These are phyloP conservation scores for Cystobasidium sp. DNA, from an alignment of 1,284 basidiomycete genomes.

Conservation along the genomic window DNA sequence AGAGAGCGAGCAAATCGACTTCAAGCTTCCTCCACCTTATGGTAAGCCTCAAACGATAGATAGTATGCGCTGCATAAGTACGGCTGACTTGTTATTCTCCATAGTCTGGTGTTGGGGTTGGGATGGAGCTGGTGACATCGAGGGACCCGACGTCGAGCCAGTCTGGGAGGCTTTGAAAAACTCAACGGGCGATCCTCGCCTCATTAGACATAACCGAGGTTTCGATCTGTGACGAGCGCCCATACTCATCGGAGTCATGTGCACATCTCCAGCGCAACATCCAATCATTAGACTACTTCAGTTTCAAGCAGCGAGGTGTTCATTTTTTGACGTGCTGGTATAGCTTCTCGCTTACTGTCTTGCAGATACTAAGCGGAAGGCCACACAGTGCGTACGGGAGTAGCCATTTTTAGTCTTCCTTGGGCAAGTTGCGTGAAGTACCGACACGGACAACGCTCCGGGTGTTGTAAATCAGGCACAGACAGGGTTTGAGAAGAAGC, in stretches of 20 bases:
- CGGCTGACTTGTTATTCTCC: background rate
- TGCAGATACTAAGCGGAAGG: too few species aligned
- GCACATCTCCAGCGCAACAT: background rate
- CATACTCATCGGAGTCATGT: background rate
- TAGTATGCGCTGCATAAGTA: background rate
- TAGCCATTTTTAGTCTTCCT: too few species aligned
- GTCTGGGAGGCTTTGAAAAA: constrained; percentile 87
- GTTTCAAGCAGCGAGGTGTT: background rate
- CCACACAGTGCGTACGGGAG: too few species aligned
- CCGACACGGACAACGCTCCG: too few species aligned
- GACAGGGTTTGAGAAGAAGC: too few species aligned
- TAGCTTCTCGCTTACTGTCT: too few species aligned
- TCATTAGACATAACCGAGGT: constrained; percentile 74
- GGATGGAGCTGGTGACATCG: constrained; percentile 94
- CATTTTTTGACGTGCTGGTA: too few species aligned
- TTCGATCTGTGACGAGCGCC: constrained; percentile 46
- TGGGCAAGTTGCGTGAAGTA: too few species aligned
- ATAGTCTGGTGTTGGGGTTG: constrained; percentile 98
- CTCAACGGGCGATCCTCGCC: constrained; percentile 65
- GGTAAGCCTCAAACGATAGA: constrained; percentile 63
- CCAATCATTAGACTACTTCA: background rate
- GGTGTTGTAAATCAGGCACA: too few species aligned
- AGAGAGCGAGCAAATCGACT: constrained; percentile 74
- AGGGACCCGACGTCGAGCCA: constrained; percentile 77
- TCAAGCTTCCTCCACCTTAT: constrained; percentile 78